Evolutionary conservation across 2,329 filamentous ascomycete species (phyloP).

Genomic region (Cercospora sojina): DNA sequence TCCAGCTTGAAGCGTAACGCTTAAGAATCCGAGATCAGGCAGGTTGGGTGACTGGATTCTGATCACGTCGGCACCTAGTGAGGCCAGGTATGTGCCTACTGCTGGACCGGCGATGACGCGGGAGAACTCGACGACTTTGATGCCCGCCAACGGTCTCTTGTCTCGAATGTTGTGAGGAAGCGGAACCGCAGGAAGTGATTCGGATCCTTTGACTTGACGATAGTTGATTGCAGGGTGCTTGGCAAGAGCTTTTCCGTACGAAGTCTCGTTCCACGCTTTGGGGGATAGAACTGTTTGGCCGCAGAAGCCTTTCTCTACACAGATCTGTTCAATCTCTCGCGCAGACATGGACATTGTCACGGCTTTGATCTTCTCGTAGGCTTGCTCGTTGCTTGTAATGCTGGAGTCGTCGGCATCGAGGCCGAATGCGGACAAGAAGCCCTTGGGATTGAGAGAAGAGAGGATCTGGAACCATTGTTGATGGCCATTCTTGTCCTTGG

Average conservation of each 20-base stretch:
- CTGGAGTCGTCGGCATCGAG: constrained; percentile 40
- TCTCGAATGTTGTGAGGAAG: constrained; percentile 18
- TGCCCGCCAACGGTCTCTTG: constrained; percentile 39
- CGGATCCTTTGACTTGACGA: constrained; percentile 14
- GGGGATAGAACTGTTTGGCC: constrained; percentile 36
- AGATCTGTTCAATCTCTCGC: constrained; percentile 47
- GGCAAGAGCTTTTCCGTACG: constrained; percentile 47
- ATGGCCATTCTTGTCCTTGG: constrained; percentile 36
- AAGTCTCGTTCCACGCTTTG: constrained; percentile 45
- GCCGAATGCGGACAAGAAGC: constrained; percentile 49
- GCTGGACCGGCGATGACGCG: constrained; percentile 35
- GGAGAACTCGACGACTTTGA: constrained; percentile 37
- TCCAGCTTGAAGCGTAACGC: constrained; percentile 50
- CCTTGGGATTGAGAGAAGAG: constrained; percentile 49
- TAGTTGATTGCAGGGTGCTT: constrained; percentile 44
- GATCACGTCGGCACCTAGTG: constrained; percentile 35
- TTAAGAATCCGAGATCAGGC: constrained; percentile 37
- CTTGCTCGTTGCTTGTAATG: constrained; percentile 35
- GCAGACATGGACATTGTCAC: constrained; percentile 39
- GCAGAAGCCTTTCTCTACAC: constrained; percentile 39
- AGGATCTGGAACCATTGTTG: constrained; percentile 52
- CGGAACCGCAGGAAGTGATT: constrained; percentile 14
- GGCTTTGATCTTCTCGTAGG: constrained; percentile 38
- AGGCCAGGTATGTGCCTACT: constrained; percentile 32
- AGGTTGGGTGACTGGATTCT: constrained; percentile 32